These are phyloP conservation scores for Skeletonema grethae DNA, from an alignment of 108 stramenopile species.

Conservation along the genomic window DNA sequence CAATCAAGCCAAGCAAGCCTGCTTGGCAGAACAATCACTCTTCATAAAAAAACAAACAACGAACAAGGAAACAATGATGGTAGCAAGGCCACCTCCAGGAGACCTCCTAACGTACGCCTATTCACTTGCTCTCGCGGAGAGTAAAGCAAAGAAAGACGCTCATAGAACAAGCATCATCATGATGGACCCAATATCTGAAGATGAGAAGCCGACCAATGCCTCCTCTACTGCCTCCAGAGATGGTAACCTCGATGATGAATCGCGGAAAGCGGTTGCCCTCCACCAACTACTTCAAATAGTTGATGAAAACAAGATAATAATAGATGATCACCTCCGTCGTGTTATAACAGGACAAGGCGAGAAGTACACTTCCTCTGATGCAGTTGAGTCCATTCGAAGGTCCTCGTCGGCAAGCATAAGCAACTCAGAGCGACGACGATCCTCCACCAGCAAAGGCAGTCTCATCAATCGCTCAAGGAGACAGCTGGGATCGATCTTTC, in stretches of 20 bases:
- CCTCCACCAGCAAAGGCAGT: background rate
- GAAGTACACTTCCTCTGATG: background rate
- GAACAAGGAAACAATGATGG: background rate
- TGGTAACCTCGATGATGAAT: background rate
- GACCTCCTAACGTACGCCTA: background rate
- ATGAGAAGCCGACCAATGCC: background rate
- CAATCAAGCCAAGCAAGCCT: no score
- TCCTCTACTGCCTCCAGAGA: background rate
- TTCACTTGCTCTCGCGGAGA: background rate
- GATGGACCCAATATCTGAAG: conserved; percentile 2
- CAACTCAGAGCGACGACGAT: background rate
- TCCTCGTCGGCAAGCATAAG: background rate
- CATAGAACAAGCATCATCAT: background rate
- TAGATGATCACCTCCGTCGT: conserved; percentile 1
- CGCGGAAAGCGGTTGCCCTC: background rate
- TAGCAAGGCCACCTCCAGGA: background rate
- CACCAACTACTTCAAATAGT: background rate
- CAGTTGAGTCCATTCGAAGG: background rate
- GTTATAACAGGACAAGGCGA: background rate
- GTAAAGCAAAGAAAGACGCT: background rate
- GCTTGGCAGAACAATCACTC: no score
- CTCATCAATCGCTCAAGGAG: background rate
- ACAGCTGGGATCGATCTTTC: background rate
- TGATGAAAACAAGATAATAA: background rate
- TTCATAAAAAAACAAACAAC: no score